Percentiles rank a stretch among this genome's conserved stretches.
These are phyloP conservation scores for Fusarium poae DNA, from an alignment of 2,329 filamentous ascomycete genomes.

Conservation along the genomic window DNA sequence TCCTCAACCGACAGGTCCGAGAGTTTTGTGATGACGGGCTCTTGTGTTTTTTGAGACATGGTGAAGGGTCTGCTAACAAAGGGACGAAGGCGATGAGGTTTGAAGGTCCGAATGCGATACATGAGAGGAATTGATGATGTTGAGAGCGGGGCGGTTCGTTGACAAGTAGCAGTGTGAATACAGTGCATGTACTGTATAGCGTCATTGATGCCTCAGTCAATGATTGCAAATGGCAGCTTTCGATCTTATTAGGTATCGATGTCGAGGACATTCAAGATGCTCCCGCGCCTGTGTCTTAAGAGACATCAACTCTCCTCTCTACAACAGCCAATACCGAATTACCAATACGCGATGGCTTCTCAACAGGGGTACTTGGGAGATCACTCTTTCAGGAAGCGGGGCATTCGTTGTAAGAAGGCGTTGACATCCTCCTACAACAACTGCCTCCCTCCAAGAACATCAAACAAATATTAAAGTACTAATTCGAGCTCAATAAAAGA, in stretches of 20 bases:
- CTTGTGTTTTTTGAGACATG: slow-evolving; percentile 42
- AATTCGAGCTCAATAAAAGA: not conserved
- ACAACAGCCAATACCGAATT: too few relatives aligned
- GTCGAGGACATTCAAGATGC: too few relatives aligned
- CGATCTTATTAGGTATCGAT: not conserved
- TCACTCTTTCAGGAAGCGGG: slow-evolving; percentile 24
- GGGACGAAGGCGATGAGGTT: not conserved
- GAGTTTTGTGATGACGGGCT: slow-evolving; percentile 45
- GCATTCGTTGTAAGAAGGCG: slow-evolving; percentile 33
- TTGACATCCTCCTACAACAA: not conserved
- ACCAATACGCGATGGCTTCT: too few relatives aligned
- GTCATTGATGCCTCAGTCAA: slow-evolving; percentile 2
- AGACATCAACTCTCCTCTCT: too few relatives aligned
- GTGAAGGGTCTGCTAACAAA: not conserved
- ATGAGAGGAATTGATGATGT: slow-evolving; percentile 8
- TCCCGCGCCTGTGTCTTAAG: too few relatives aligned
- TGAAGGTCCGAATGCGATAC: not conserved
- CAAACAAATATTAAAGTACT: not conserved
- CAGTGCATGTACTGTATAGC: not conserved
- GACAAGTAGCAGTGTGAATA: not conserved
- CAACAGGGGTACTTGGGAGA: too few relatives aligned
- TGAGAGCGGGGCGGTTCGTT: slow-evolving; percentile 6
- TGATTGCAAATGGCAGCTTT: not conserved
- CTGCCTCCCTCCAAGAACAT: slow-evolving; percentile 17
- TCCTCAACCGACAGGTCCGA: slow-evolving; percentile 42